These are phyloP conservation scores for Fusarium pseudoanthophilum DNA, from an alignment of 2,329 filamentous ascomycete genomes.

Conservation along the genomic window DNA sequence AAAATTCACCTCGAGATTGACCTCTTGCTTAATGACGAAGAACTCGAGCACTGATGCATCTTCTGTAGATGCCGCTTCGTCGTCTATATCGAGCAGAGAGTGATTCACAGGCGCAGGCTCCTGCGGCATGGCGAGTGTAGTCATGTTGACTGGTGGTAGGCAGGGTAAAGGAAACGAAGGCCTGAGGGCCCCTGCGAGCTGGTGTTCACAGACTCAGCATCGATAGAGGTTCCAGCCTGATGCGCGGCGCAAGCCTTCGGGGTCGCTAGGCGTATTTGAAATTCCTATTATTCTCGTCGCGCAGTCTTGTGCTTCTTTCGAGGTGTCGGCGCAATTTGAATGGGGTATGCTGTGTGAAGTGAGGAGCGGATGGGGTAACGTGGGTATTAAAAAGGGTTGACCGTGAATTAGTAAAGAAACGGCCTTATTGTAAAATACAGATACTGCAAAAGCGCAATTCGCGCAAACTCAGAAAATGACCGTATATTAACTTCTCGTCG, in stretches of 20 bases:
- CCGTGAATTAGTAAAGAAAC: background rate
- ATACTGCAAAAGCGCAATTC: slow-evolving; percentile 23
- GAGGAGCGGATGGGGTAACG: background rate
- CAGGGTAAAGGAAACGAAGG: slow-evolving; percentile 38
- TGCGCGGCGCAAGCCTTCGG: background rate
- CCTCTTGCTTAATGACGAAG: slow-evolving; percentile 81
- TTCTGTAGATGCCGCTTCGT: slow-evolving; percentile 48
- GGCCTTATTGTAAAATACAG: slow-evolving; percentile 5
- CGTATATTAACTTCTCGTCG: slow-evolving; percentile 22
- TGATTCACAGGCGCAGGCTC: slow-evolving; percentile 36
- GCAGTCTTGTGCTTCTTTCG: slow-evolving; percentile 20
- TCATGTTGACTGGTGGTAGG: slow-evolving; percentile 29
- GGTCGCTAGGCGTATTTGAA: background rate
- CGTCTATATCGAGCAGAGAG: slow-evolving; percentile 47
- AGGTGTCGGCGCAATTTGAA: slow-evolving; percentile 32
- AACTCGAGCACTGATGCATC: slow-evolving; percentile 54
- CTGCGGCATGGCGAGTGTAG: slow-evolving; percentile 36
- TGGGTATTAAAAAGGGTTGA: background rate
- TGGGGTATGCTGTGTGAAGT: slow-evolving; percentile 2
- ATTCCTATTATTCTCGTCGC: slow-evolving; percentile 16
- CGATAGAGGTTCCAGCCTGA: slow-evolving; percentile 22
- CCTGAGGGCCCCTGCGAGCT: slow-evolving; percentile 43
- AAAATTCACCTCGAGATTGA: slow-evolving; percentile 92
- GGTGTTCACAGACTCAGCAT: slow-evolving; percentile 37
- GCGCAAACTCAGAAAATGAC: slow-evolving; percentile 23